A percentile compares a stretch with the other conserved stretches of the same genome.
Conservation (phyloP, 2,329 filamentous ascomycete species). For the Lachnum nothofagi region DNA sequence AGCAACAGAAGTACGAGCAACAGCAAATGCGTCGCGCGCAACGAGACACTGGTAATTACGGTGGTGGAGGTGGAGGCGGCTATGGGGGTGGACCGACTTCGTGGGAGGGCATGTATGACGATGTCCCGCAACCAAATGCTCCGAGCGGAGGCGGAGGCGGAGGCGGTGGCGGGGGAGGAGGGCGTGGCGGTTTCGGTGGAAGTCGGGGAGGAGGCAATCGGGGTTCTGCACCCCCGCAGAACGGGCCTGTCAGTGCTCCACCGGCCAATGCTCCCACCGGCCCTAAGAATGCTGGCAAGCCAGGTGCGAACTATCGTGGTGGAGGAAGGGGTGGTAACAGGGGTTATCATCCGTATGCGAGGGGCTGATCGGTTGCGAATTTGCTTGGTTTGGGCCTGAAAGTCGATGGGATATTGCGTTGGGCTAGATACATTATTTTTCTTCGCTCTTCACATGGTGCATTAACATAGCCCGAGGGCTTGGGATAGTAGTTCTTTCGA, state of each 20-base stretch:
- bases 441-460: not conserved
- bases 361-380: constrained; percentile 17
- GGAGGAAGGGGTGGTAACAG: constrained; percentile 72
- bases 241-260: constrained; percentile 45
- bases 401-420: not conserved
- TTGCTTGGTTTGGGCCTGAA: not conserved
- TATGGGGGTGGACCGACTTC: constrained; percentile 66
- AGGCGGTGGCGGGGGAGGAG: constrained; percentile 36
- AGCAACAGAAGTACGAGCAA: constrained; percentile 74
- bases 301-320: constrained; percentile 88
- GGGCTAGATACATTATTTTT: not conserved
- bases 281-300: constrained; percentile 88
- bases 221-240: constrained; percentile 32
- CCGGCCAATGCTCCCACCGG: constrained; percentile 87
- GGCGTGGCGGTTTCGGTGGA: constrained; percentile 23
- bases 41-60: constrained; percentile 26
- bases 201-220: constrained; percentile 27
- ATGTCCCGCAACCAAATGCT: constrained; percentile 77
- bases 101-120: constrained; percentile 98
- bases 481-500: not conserved
- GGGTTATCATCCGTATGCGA: constrained; percentile 74
- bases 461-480: not conserved
- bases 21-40: constrained; percentile 50
- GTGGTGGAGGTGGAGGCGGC: constrained; percentile 42
- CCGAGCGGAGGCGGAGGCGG: constrained; percentile 34